phyloP scores from a whole-genome alignment of 2,329 filamentous ascomycete genomes.

The Fusarium fracticaudum region DNA sequence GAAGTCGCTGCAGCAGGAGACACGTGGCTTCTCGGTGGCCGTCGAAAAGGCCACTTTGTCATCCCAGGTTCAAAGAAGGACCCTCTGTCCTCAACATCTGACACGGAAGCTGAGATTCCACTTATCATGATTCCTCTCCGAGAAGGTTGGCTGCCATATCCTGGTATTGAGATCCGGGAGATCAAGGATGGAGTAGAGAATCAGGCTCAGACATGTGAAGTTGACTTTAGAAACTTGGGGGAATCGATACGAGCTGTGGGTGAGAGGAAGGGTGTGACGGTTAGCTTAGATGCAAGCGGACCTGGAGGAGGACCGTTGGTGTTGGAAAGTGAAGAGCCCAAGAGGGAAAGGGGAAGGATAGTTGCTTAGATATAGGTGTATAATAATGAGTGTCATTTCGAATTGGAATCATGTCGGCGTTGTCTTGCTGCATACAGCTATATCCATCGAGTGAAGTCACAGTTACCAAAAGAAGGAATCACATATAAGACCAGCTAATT shows the following conservation, averaged over 20 bases:
- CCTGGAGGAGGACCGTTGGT: constrained; percentile 72
- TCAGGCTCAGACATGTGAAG: constrained; percentile 68
- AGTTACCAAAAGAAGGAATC: background rate
- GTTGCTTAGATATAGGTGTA: constrained; percentile 45
- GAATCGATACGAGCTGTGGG: constrained; percentile 80
- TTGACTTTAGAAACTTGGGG: constrained; percentile 80
- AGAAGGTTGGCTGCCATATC: constrained; percentile 80
- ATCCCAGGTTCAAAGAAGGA: constrained; percentile 58
- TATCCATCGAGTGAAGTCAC: background rate
- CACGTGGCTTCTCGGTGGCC: constrained; percentile 86
- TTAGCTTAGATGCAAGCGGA: constrained; percentile 75
- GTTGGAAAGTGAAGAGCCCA: constrained; percentile 65
- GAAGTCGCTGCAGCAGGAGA: constrained; percentile 80
- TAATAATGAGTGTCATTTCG: background rate
- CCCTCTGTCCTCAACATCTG: constrained; percentile 55
- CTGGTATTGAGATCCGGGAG: constrained; percentile 80
- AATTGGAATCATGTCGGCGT: background rate
- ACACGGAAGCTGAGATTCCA: constrained; percentile 68
- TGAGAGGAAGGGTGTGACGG: constrained; percentile 76
- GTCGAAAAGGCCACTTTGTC: constrained; percentile 80
- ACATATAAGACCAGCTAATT: background rate
- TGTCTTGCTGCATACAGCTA: background rate
- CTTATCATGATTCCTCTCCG: constrained; percentile 83
- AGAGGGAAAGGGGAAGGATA: constrained; percentile 47
- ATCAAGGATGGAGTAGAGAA: constrained; percentile 50